Evolutionary conservation across 495 filamentous ascomycete species (phyloP).

Genomic region (Filosporella fistucella): DNA sequence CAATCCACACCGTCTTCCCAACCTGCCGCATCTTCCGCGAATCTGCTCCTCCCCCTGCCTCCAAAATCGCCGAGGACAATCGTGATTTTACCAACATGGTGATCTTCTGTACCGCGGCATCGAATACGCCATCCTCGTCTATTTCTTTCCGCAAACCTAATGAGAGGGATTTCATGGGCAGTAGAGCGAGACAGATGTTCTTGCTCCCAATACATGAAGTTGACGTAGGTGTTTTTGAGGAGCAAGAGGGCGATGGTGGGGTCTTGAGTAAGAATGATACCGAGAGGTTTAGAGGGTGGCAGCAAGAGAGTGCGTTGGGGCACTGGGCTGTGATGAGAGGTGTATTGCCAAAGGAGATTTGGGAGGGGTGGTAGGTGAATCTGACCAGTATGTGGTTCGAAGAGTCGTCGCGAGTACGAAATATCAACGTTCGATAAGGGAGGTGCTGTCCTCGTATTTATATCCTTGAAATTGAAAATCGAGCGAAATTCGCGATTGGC

Average conservation of each 20-base stretch:
- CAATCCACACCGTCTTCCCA: conserved; percentile 69
- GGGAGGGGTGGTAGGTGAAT: conserved; percentile 97
- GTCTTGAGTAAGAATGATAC: conserved; percentile 54
- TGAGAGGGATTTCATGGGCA: conserved; percentile 65
- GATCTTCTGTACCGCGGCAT: conserved; percentile 59
- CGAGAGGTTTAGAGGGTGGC: conserved; percentile 58
- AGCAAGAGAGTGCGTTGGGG: conserved; percentile 66
- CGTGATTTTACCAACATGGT: conserved; percentile 88
- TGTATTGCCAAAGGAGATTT: conserved; percentile 72
- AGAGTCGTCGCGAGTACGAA: too few species aligned
- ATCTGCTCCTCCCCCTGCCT: conserved; percentile 40
- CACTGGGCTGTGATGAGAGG: conserved; percentile 92
- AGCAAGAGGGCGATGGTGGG: conserved; percentile 29
- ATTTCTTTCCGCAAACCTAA: conserved; percentile 60
- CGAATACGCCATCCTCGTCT: conserved; percentile 19
- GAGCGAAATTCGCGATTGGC: too few species aligned
- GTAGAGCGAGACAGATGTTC: conserved; percentile 59
- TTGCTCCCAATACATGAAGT: conserved; percentile 74
- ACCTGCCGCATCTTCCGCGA: conserved; percentile 84
- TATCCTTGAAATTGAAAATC: too few species aligned
- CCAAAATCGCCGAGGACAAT: conserved; percentile 34
- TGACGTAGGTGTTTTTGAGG: conserved; percentile 44
- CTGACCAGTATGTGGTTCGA: too few species aligned
- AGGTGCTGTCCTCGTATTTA: too few species aligned
- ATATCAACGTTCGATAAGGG: too few species aligned